Percentiles rank a stretch among this genome's conserved stretches.
Evolutionary conservation across 176 grass and related monocot species (phyloP).

Genomic region (Bolboschoenus planiculmis): DNA sequence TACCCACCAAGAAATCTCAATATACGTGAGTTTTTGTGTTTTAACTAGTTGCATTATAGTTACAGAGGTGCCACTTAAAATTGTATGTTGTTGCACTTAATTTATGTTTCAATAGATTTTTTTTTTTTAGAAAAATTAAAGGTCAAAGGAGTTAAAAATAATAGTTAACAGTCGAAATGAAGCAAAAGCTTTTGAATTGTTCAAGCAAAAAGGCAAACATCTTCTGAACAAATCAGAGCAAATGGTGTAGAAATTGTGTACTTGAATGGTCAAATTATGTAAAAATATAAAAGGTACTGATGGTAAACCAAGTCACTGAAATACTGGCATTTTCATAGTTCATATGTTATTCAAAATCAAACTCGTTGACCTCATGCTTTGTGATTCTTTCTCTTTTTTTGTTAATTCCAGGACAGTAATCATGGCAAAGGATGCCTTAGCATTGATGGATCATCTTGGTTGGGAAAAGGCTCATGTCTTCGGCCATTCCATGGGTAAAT

Average conservation of each 20-base stretch:
- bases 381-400: neutral
- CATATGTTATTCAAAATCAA: conserved; percentile 5
- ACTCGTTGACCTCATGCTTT: neutral
- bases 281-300: neutral
- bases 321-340: neutral
- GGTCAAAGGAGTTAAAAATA: neutral
- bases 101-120: conserved; percentile 4
- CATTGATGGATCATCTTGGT: conserved; percentile 54
- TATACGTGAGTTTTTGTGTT: conserved; percentile 43
- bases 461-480: conserved; percentile 58
- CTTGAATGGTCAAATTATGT: neutral
- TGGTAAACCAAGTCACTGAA: neutral
- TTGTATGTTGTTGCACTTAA: neutral
- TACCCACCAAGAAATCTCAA: conserved; percentile 41
- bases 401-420: conserved; percentile 42
- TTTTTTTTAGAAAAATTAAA: neutral
- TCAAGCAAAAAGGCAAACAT: neutral
- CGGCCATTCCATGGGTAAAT: conserved; percentile 77
- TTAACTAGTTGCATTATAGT: neutral
- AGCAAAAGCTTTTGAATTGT: conserved; percentile 6
- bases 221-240: neutral
- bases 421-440: conserved; percentile 67
- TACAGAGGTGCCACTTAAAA: neutral
- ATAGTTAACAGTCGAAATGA: neutral
- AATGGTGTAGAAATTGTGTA: neutral